Conservation (phyloP, 768 basidiomycete genomes). For the Kwoniella sp. region DNA sequence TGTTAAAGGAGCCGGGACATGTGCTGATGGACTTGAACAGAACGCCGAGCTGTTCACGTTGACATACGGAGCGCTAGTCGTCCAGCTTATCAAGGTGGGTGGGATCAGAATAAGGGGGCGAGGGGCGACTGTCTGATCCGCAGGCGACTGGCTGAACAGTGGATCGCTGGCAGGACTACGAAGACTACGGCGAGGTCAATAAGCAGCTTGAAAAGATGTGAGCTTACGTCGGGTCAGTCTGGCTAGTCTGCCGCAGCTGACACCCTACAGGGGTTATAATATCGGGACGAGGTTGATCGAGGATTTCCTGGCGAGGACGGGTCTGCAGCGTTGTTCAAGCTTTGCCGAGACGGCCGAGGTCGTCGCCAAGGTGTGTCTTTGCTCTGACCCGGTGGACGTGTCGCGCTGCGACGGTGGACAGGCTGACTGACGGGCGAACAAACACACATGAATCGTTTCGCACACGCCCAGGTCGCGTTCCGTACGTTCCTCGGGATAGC, state of each 20-base stretch:
- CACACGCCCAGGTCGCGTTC: constrained; percentile 76
- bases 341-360: constrained; percentile 95
- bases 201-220: constrained; percentile 87
- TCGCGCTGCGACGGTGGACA: too few species aligned
- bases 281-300: constrained; percentile 95
- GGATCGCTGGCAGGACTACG: constrained; percentile 72
- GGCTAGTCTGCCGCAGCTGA: background rate
- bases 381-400: too few species aligned
- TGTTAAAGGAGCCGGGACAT: too few species aligned
- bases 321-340: constrained; percentile 84
- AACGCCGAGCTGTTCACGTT: constrained; percentile 96
- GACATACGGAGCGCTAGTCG: constrained; percentile 95
- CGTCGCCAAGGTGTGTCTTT: constrained; percentile 70
- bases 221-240: constrained; percentile 7
- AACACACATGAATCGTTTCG: too few species aligned
- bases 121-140: background rate
- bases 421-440: too few species aligned
- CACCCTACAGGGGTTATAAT: constrained; percentile 93
- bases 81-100: constrained; percentile 79
- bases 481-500: constrained; percentile 93
- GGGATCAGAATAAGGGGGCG: background rate
- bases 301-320: constrained; percentile 90
- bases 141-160: too few species aligned
- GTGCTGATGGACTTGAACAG: constrained; percentile 54
- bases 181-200: constrained; percentile 79